Base-by-base conservation (phyloP, 345 rosid species). In the Erucastrum elatum region DNA sequence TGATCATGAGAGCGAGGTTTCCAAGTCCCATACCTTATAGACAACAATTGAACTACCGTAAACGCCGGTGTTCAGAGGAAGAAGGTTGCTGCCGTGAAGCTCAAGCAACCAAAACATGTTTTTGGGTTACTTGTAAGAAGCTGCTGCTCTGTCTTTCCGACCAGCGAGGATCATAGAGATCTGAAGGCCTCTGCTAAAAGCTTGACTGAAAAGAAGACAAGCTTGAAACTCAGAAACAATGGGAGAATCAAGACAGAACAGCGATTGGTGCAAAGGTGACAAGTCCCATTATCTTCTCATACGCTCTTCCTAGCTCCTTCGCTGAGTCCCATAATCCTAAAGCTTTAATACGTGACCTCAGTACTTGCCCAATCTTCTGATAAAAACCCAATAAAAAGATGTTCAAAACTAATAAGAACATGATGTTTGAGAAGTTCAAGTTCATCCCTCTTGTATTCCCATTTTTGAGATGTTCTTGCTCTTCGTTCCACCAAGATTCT, bases 401-500 rank as follows among this genome's bases (percentile, higher is more conserved):
- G 35, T 21, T 70, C 17, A 8, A 56, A 13, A 7, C 13, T 21
- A n/a, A n/a, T n/a, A 65, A 17, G 7, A 71, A 58, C 67, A 64
- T 41, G 44, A 37, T 21, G 21, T 21, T 21, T 21, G 21, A 21
- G 21, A 21, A 21, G 34, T 93, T 96, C 65, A 93, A 71, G 64
- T 91, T 55, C 82, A 82, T 80, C 68, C 97, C 98, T 80, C 94
- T 80, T 1, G 80, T 76, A 72, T 79, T 92, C 5, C 91, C 86
- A 82, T 77, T 10, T 77, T 59, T 90, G 34, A 91, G 86, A 80
- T 95, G 98, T 76, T n/a, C 94, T 53, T 88, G 98, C 77, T 93
- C 99, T 51, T 64, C 83, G 13, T 87, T 91, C 98, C 98, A 91
- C 99, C 99, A 95, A 0, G 98, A 95, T 78, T 95, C 98, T 97